Evolutionary conservation across 495 filamentous ascomycete genomes (phyloP), one percentile per base, ranked within the genome.

Genomic region (Penicilliopsis zonata): DNA sequence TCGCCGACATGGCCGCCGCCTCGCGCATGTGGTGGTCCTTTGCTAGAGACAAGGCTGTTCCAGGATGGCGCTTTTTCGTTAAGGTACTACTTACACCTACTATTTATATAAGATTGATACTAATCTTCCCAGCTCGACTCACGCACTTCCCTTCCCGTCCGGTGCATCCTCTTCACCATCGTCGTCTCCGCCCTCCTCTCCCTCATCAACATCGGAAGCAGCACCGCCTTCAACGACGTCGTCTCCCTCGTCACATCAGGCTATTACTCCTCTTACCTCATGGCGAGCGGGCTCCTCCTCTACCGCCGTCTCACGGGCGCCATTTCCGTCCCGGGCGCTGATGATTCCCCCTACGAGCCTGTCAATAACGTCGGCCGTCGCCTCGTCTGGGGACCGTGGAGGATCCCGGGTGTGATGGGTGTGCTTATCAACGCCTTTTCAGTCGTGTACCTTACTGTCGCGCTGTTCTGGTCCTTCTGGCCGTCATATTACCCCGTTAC

Each of bases 121-220:
- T n/a, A n/a, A n/a, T n/a, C n/a, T n/a, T n/a, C n/a, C n/a, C n/a
- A n/a, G n/a, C n/a, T n/a, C n/a, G n/a, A n/a, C n/a, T n/a, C n/a
- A n/a, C n/a, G n/a, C n/a, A n/a, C n/a, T n/a, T n/a, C n/a, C n/a
- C n/a, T n/a, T n/a, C n/a, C n/a, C n/a, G n/a, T n/a, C n/a, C n/a
- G n/a, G n/a, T n/a, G n/a, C n/a, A n/a, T n/a, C n/a, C n/a, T n/a
- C n/a, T n/a, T n/a, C n/a, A n/a, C n/a, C n/a, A n/a, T n/a, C n/a
- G n/a, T n/a, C n/a, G n/a, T n/a, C n/a, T n/a, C n/a, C n/a, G n/a
- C n/a, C n/a, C 36, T 65, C 22, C 49, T 67, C 9, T 53, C 57
- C n/a, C 51, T 68, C 14, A 60, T 70, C 48, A 66, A 65, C 44
- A 57, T 70, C 28, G 67, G 63, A 10, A 59, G 56, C 9, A 46